phyloP scores from a whole-genome alignment of 2,329 filamentous ascomycete species.

The Elsinoe ampelina region DNA sequence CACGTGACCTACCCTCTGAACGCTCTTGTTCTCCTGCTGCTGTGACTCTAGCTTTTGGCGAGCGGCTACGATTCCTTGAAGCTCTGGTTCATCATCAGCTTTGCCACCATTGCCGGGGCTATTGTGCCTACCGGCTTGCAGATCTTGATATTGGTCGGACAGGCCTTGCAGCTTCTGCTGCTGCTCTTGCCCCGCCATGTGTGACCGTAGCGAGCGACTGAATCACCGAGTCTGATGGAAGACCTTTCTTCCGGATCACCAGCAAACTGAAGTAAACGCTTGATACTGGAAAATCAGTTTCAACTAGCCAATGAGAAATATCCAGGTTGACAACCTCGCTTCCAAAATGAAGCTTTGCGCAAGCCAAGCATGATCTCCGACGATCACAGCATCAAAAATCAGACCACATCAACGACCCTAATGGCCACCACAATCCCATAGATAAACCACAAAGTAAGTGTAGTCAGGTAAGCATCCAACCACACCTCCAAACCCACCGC shows the following conservation, averaged over 20 bases:
- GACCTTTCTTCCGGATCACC: not conserved
- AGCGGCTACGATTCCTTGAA: slow-evolving; percentile 65
- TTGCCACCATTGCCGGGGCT: not conserved
- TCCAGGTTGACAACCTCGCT: not conserved
- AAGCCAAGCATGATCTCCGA: not conserved
- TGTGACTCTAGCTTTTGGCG: slow-evolving; percentile 90
- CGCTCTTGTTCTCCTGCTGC: slow-evolving; percentile 81
- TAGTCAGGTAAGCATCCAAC: not conserved
- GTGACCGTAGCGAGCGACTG: not conserved
- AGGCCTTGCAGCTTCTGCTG: slow-evolving; percentile 73
- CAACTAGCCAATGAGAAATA: not conserved
- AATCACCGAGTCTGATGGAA: not conserved
- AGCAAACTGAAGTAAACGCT: not conserved
- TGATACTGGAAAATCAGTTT: not conserved
- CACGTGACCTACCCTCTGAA: slow-evolving; percentile 57
- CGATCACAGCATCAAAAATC: not conserved
- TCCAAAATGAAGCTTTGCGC: not conserved
- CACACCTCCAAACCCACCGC: not conserved
- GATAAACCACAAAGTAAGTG: not conserved
- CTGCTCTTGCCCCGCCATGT: slow-evolving; percentile 40
- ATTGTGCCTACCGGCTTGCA: slow-evolving; percentile 61
- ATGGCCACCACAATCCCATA: not conserved
- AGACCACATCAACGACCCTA: not conserved
- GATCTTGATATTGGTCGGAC: slow-evolving; percentile 76
- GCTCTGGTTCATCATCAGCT: slow-evolving; percentile 46